Evolutionary conservation across 2,329 filamentous ascomycete species (phyloP).

Genomic region (Penicillium brasilianum): DNA sequence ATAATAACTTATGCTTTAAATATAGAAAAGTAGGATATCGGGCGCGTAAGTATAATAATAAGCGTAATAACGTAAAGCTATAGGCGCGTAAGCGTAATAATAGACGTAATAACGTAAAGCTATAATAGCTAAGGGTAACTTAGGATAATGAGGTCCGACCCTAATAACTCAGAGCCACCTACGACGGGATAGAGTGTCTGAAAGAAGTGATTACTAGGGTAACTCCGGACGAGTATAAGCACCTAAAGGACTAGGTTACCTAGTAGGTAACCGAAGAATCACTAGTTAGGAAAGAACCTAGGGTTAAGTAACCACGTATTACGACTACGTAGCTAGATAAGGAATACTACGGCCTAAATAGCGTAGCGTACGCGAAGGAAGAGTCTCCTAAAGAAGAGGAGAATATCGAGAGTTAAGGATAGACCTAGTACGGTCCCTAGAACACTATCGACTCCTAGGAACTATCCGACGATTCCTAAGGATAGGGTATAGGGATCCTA

Average conservation of each 20-base stretch:
- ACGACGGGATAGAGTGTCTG: not conserved
- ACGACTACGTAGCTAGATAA: too few species aligned
- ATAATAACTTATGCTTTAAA: conserved; percentile 6
- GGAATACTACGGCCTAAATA: not conserved
- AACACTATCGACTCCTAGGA: not conserved
- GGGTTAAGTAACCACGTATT: not conserved
- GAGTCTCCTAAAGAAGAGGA: not conserved
- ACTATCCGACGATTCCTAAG: not conserved
- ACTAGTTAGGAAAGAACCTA: not conserved
- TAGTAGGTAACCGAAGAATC: not conserved
- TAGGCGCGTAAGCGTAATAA: too few species aligned
- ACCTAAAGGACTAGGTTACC: not conserved
- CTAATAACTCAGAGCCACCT: too few species aligned
- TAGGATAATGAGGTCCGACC: too few species aligned
- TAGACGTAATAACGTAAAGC: not conserved
- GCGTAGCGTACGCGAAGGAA: not conserved
- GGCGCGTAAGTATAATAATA: not conserved
- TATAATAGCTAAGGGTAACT: not conserved
- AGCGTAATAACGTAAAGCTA: not conserved
- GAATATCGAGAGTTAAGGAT: not conserved
- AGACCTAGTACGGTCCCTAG: not conserved
- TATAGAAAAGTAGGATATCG: not conserved
- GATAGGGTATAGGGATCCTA: not conserved
- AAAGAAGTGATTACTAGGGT: not conserved
- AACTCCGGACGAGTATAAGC: not conserved